Percentiles rank a stretch among this genome's conserved stretches.
Evolutionary conservation across 2,329 filamentous ascomycete species (phyloP).

Genomic region (Cladosporium oxysporum): DNA sequence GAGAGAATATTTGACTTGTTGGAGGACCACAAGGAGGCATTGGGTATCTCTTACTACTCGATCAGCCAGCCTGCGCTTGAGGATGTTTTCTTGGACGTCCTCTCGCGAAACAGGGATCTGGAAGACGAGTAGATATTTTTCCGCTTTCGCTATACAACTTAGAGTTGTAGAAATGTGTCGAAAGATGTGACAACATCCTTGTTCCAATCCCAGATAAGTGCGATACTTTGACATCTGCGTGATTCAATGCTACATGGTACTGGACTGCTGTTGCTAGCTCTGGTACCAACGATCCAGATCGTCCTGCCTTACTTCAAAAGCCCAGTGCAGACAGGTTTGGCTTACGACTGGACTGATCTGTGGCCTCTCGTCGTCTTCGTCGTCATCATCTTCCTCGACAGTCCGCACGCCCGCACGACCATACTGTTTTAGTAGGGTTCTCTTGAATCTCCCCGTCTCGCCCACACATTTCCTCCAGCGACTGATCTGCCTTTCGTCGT

Average conservation of each 20-base stretch:
- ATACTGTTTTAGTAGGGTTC: constrained; percentile 56
- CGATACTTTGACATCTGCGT: neutral
- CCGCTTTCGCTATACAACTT: neutral
- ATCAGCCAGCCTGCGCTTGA: constrained; percentile 82
- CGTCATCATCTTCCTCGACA: constrained; percentile 47
- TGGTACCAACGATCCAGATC: constrained; percentile 47
- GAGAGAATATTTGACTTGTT: constrained; percentile 63
- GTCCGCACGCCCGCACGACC: constrained; percentile 48
- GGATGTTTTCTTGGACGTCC: constrained; percentile 83
- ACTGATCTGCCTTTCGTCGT: constrained; percentile 55
- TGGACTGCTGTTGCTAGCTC: neutral
- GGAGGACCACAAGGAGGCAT: constrained; percentile 65
- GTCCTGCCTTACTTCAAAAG: constrained; percentile 54
- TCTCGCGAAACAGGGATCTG: constrained; percentile 71
- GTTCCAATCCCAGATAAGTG: neutral
- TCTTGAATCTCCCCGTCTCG: constrained; percentile 53
- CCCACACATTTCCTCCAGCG: constrained; percentile 58
- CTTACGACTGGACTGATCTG: constrained; percentile 59
- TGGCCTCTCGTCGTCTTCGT: constrained; percentile 26
- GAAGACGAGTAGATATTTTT: constrained; percentile 55
- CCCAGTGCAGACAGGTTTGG: constrained; percentile 61
- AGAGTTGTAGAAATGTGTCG: neutral
- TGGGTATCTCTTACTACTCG: constrained; percentile 80
- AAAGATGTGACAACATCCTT: neutral
- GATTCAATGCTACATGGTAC: neutral